Evolutionary conservation across 73 alveolate genomes (phyloP).

Genomic region (Paramecium sexaurelia): DNA sequence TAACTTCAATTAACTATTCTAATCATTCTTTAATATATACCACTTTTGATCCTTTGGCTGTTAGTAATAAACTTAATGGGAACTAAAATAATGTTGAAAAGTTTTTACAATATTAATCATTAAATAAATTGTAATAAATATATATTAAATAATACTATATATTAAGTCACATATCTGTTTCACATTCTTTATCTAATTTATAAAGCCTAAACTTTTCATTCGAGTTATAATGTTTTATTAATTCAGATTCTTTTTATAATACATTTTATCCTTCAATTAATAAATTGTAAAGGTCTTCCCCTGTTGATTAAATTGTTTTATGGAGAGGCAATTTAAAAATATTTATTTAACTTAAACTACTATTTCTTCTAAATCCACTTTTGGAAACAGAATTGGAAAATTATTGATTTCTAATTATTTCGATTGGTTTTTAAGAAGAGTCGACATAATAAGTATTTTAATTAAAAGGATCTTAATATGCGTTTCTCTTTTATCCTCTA

Average conservation of each 20-base stretch:
- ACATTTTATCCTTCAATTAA: conserved; percentile 10
- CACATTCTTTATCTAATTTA: not conserved
- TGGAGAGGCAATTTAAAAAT: conserved; percentile 2
- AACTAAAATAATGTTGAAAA: conserved; percentile 18
- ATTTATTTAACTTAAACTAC: conserved; percentile 1
- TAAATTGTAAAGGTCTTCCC: not conserved
- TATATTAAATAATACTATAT: not conserved
- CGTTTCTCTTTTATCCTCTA: not conserved
- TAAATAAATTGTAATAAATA: not conserved
- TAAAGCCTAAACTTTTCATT: not conserved
- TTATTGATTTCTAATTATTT: not conserved
- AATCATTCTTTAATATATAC: not conserved
- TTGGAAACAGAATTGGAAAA: not conserved
- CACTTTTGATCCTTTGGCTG: conserved; percentile 58
- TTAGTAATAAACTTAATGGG: conserved; percentile 5
- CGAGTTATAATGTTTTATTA: not conserved
- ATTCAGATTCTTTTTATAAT: not conserved
- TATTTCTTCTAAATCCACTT: conserved; percentile 11
- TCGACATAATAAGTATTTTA: conserved; percentile 3
- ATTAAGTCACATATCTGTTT: not conserved
- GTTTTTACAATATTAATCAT: conserved; percentile 26
- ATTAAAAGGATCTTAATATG: not conserved
- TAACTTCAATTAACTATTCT: conserved; percentile 45
- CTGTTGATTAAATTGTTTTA: not conserved
- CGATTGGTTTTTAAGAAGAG: not conserved